phyloP scores from a whole-genome alignment of 2,329 filamentous ascomycete species.

The Pseudogymnoascus sp. region DNA sequence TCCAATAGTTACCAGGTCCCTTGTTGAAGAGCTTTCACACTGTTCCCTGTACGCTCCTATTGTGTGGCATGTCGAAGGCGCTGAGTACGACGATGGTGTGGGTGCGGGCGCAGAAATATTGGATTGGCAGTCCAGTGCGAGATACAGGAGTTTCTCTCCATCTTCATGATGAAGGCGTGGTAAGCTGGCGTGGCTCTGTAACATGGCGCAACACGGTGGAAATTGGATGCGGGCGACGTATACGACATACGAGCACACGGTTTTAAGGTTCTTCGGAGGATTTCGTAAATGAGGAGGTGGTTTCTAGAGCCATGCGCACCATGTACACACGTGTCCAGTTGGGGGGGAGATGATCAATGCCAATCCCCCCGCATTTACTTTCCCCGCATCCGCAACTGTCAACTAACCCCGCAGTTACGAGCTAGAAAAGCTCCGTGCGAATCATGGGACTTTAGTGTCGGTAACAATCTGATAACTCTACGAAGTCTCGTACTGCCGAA shows the following conservation, averaged over 20 bases:
- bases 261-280: neutral
- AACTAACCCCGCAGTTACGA: neutral
- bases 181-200: neutral
- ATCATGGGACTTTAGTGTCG: neutral
- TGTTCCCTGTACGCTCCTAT: neutral
- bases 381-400: constrained; percentile 3
- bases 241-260: neutral
- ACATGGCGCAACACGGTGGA: neutral
- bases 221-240: neutral
- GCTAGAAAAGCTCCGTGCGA: neutral
- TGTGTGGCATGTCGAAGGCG: neutral
- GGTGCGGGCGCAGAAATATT: neutral
- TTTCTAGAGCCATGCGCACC: neutral
- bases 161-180: neutral
- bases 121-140: neutral
- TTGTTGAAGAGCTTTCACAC: neutral
- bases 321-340: constrained; percentile 4
- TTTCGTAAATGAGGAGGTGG: constrained; percentile 1
- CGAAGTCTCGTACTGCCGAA: neutral
- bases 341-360: neutral
- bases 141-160: neutral
- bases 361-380: constrained; percentile 2
- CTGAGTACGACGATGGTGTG: neutral
- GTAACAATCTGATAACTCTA: neutral
- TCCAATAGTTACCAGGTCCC: neutral